Base-by-base conservation (phyloP, 768 basidiomycete species). In the Boletus tomentosulus region DNA sequence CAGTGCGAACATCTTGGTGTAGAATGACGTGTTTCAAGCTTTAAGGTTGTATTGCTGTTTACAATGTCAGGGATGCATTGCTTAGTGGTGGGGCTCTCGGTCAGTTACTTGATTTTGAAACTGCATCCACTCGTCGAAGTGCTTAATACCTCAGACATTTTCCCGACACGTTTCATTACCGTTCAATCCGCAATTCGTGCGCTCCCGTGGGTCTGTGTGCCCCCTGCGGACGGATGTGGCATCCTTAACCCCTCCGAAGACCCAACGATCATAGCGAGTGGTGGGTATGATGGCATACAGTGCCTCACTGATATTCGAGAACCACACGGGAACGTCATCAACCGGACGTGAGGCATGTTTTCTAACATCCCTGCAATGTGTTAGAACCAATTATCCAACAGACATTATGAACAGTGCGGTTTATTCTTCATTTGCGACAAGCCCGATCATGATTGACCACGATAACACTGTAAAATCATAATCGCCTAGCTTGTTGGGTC, bases 381-480 rank as follows among this genome's bases (percentile, higher is more conserved):
- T 46, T 38, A 30, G 33, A 52, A 22, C 41, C 51, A 16, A 30
- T 16, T 50, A 11, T 15, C 33, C 22, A 45, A 42, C 51, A 92
- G 90, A 90, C 66, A 83, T 89, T 7, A 83, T 89, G 50, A 86
- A 82, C 46, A 70, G 82, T 4, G 76, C 89, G 55, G 72, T 80
- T 0, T 94, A 80, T 69, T 86, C 86, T 9, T 70, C 83, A 4
- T 89, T 82, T 60, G 75, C 77, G 27, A 86, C 87, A 8, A 84
- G 87, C 0, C 81, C 83, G 1, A 77, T 91, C 30, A 85, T 85
- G n/a, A 82, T 86, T 55, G 92, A 95, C 63, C 85, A 87, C 55
- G 92, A 95, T 54, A 88, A 89, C 61, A 80, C 79, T 3, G 78
- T 93, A 50, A 93, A 92, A 65, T 80, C 78, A 3, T 87, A 85